These are phyloP conservation scores for Singerocomus rubriflavus DNA, from an alignment of 1,284 basidiomycete genomes.

Conservation along the genomic window DNA sequence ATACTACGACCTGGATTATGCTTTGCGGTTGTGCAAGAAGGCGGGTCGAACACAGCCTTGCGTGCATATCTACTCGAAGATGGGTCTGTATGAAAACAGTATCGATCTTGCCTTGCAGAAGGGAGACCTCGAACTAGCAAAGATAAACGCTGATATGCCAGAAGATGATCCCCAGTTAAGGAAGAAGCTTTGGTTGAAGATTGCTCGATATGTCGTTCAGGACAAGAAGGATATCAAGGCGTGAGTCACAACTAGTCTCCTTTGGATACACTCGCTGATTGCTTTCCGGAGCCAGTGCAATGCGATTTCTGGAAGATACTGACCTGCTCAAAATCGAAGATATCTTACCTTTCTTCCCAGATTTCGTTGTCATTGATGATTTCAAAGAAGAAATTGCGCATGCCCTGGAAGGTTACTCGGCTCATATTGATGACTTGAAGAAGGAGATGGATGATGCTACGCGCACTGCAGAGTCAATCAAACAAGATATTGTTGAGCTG, in stretches of 20 bases:
- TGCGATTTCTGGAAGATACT: slow-evolving; percentile 93
- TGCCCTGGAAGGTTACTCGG: slow-evolving; percentile 91
- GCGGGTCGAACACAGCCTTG: slow-evolving; percentile 84
- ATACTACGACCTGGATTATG: slow-evolving; percentile 97
- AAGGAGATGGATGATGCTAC: slow-evolving; percentile 97
- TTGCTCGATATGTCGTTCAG: slow-evolving; percentile 95
- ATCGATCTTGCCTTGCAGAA: slow-evolving; percentile 94
- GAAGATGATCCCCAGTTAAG: slow-evolving; percentile 83
- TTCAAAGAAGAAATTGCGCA: slow-evolving; percentile 99
- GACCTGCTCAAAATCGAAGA: slow-evolving; percentile 97
- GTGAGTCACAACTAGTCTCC: slow-evolving; percentile 47
- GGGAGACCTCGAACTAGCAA: slow-evolving; percentile 90
- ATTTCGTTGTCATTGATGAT: slow-evolving; percentile 99
- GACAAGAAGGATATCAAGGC: slow-evolving; percentile 97
- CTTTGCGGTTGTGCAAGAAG: slow-evolving; percentile 86
- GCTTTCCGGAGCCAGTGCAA: slow-evolving; percentile 61
- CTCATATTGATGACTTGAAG: slow-evolving; percentile 89
- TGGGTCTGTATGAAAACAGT: slow-evolving; percentile 95
- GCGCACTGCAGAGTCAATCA: slow-evolving; percentile 88
- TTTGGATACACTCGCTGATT: slow-evolving; percentile 2
- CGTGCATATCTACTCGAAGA: slow-evolving; percentile 96
- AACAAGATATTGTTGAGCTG: slow-evolving; percentile 84
- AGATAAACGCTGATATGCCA: slow-evolving; percentile 90
- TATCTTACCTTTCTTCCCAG: slow-evolving; percentile 98
- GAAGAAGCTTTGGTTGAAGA: slow-evolving; percentile 97